These are phyloP conservation scores for Mortierella claussenii DNA, from an alignment of 192 early-diverging fungal genomes.

Conservation along the genomic window DNA sequence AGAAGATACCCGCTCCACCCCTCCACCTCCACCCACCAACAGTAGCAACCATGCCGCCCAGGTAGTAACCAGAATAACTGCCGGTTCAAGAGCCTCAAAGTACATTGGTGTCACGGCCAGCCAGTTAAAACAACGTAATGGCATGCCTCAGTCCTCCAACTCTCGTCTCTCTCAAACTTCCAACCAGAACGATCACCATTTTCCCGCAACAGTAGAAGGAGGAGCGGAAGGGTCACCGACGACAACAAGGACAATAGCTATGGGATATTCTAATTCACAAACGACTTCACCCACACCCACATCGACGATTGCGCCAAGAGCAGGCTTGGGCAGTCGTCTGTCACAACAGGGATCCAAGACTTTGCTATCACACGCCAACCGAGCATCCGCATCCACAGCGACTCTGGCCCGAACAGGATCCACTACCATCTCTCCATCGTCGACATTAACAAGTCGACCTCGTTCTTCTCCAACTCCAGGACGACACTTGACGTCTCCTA, in stretches of 20 bases:
- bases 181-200: not conserved
- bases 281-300: conserved; percentile 28
- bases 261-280: conserved; percentile 3
- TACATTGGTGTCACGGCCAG: conserved; percentile 65
- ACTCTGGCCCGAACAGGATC: conserved; percentile 6
- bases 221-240: conserved; percentile 1
- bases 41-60: conserved; percentile 53
- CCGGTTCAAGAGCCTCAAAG: conserved; percentile 64
- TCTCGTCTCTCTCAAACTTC: not conserved
- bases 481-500: conserved; percentile 14
- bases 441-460: conserved; percentile 10
- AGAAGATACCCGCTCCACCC: conserved; percentile 23
- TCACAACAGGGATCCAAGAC: conserved; percentile 14
- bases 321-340: conserved; percentile 14
- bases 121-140: conserved; percentile 59
- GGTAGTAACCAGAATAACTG: conserved; percentile 58
- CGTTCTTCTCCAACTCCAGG: conserved; percentile 34
- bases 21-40: conserved; percentile 10
- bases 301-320: not conserved
- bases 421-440: conserved; percentile 14
- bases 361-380: conserved; percentile 3
- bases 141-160: conserved; percentile 32
- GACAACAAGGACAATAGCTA: not conserved
- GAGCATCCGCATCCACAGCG: no score
- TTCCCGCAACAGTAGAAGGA: not conserved